These are phyloP conservation scores for Yarrowia keelungensis DNA, from an alignment of 805 yeast genomes.

Conservation along the genomic window DNA sequence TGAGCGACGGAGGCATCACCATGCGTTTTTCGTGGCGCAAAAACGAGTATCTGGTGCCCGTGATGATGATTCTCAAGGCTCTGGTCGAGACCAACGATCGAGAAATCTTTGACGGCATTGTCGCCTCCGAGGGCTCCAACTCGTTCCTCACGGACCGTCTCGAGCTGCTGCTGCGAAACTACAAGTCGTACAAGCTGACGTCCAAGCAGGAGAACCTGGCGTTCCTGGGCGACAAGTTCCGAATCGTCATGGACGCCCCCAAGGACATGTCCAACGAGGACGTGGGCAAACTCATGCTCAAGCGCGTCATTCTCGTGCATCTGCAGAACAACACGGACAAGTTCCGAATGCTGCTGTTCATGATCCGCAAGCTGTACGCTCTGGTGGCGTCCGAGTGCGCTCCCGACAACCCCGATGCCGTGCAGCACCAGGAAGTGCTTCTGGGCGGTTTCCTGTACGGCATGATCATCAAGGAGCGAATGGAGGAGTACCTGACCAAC, in stretches of 20 bases:
- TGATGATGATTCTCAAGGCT: constrained; percentile 89
- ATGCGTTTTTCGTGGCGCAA: constrained; percentile 97
- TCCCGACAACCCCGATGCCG: constrained; percentile 98
- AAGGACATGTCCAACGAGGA: constrained; percentile 88
- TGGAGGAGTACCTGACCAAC: constrained; percentile 85
- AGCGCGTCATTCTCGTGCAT: constrained; percentile 88
- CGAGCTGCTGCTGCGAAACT: constrained; percentile 87
- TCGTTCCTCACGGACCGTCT: constrained; percentile 98
- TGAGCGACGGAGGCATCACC: constrained; percentile 94
- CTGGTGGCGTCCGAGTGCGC: constrained; percentile 96
- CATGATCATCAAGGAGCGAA: constrained; percentile 94
- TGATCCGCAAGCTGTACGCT: constrained; percentile 94
- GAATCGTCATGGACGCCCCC: constrained; percentile 89
- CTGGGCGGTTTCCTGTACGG: constrained; percentile 96
- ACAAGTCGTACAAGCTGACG: constrained; percentile 78
- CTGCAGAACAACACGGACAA: constrained; percentile 73
- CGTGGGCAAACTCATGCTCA: constrained; percentile 84
- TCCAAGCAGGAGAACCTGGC: constrained; percentile 90
- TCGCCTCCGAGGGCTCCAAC: constrained; percentile 84
- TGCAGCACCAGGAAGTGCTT: constrained; percentile 96
- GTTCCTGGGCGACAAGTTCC: constrained; percentile 92
- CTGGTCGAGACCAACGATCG: constrained; percentile 89
- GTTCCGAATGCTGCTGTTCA: constrained; percentile 84
- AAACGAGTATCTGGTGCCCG: constrained; percentile 94
- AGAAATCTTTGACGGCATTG: constrained; percentile 94